Evolutionary conservation across 345 rosid genomes (phyloP).

Genomic region (Diplotaxis tenuifolia): DNA sequence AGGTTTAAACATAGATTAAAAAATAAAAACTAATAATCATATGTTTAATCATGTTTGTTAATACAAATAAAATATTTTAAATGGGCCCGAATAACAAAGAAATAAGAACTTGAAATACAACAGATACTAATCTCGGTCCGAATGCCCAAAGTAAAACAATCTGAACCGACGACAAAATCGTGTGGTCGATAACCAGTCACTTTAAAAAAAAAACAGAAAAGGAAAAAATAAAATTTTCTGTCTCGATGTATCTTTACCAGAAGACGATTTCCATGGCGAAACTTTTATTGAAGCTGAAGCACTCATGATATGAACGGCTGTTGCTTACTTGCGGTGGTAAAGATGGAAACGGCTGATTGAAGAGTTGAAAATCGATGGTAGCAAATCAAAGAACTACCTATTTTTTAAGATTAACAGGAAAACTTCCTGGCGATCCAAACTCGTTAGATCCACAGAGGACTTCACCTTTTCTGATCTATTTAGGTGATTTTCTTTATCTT

Average conservation of each 20-base stretch:
- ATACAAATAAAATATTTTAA: too few species aligned
- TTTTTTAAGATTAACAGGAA: background rate
- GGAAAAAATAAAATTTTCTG: too few species aligned
- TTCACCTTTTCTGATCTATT: background rate
- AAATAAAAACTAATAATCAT: too few species aligned
- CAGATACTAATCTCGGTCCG: background rate
- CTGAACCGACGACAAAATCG: too few species aligned
- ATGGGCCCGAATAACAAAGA: background rate
- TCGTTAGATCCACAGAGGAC: background rate
- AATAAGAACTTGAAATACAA: background rate
- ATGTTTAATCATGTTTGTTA: background rate
- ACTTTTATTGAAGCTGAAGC: background rate
- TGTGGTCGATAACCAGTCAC: background rate
- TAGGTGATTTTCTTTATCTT: background rate
- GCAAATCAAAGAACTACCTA: background rate
- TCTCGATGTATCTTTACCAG: background rate
- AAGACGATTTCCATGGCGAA: background rate
- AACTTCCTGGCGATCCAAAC: background rate
- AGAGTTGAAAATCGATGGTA: background rate
- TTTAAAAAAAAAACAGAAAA: too few species aligned
- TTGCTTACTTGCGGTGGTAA: too few species aligned
- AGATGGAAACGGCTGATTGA: background rate
- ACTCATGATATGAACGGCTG: too few species aligned
- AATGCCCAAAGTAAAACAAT: too few species aligned
- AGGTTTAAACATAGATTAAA: too few species aligned